These are phyloP conservation scores for Ceratocystis alfenasii DNA, from an alignment of 2,329 filamentous ascomycete genomes.

Conservation along the genomic window DNA sequence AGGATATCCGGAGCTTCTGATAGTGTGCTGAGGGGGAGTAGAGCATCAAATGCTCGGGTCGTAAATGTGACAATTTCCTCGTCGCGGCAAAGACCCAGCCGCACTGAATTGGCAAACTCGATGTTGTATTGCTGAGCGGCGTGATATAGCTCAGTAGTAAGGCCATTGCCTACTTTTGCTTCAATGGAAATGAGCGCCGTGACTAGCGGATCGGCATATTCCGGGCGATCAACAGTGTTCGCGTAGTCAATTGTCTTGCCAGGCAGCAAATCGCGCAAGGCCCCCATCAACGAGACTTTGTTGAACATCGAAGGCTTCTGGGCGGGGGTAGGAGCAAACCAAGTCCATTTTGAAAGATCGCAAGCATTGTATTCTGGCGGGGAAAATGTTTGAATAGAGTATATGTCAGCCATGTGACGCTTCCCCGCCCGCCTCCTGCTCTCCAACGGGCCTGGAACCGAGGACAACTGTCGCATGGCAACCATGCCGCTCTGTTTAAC, in stretches of 20 bases:
- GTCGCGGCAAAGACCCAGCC: conserved; percentile 18
- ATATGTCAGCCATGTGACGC: conserved; percentile 42
- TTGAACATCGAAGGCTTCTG: neutral
- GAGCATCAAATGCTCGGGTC: conserved; percentile 7
- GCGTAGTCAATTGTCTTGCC: conserved; percentile 6
- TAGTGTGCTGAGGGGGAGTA: conserved; percentile 7
- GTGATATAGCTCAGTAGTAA: conserved; percentile 11
- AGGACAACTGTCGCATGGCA: conserved; percentile 30
- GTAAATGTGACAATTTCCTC: conserved; percentile 19
- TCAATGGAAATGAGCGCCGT: conserved; percentile 9
- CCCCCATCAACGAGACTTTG: neutral
- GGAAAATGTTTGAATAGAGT: conserved; percentile 31
- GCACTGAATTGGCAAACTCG: conserved; percentile 15
- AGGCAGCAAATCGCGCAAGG: neutral
- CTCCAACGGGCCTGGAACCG: conserved; percentile 44
- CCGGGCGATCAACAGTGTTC: conserved; percentile 13
- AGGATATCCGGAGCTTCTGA: conserved; percentile 10
- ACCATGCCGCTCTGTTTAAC: neutral
- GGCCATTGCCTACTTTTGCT: conserved; percentile 1
- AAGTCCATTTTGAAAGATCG: conserved; percentile 39
- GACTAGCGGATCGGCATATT: conserved; percentile 15
- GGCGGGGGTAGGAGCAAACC: conserved; percentile 36
- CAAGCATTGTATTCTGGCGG: conserved; percentile 30
- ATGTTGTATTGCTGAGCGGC: conserved; percentile 12
- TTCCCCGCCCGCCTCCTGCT: conserved; percentile 41